Evolutionary conservation across 2,329 filamentous ascomycete species (phyloP), one percentile per base, ranked within the genome.

Genomic region (Harringtonia lauricola): DNA sequence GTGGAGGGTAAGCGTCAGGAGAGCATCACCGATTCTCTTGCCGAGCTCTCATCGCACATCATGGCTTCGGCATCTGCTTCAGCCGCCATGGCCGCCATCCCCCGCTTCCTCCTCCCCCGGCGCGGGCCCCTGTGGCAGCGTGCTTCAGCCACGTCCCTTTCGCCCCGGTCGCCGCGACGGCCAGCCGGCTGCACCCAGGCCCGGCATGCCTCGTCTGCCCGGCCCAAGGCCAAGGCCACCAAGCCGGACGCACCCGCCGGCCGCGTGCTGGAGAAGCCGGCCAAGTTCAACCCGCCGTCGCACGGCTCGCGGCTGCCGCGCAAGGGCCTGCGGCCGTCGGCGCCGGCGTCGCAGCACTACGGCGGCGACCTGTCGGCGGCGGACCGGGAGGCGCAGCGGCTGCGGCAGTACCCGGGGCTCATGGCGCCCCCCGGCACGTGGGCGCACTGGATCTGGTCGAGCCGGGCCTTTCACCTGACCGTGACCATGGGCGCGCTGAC

Each of bases 271-370:
- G 86, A 86, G 55, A 87, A 95, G 63, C 90, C 90, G 21, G 75
- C 84, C 56, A 84, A 82, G 60, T 96, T 95, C 71, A 86, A 86
- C 39, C 90, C 92, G 2, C 92, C 92, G 0, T 96, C 90, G 0
- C 92, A 96, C 61, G 82, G 84, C 13, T 69, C 83, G 19, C 72
- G 83, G 8, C 72, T 87, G 28, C 69, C 74, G 6, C 71, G 74
- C 43, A 70, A 72, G 51, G 60, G 59, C 63, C 62, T 29, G 15
- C 39, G 31, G 7, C n/a, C 31, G 28, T 21, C 26, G n/a, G 41
- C 42, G 19, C 57, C 74, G 53, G 60, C 67, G 8, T 79, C 81
- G 26, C 71, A 73, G 54, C 78, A 82, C 61, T 94, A 94, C 59
- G 88, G 87, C 31, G 84, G 86, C 17, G 65, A 76, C 19, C 64